Percentiles rank a stretch among this genome's conserved stretches.
Conservation (phyloP, 192 early-diverging fungal genomes). For the Linnemannia schmuckeri region DNA sequence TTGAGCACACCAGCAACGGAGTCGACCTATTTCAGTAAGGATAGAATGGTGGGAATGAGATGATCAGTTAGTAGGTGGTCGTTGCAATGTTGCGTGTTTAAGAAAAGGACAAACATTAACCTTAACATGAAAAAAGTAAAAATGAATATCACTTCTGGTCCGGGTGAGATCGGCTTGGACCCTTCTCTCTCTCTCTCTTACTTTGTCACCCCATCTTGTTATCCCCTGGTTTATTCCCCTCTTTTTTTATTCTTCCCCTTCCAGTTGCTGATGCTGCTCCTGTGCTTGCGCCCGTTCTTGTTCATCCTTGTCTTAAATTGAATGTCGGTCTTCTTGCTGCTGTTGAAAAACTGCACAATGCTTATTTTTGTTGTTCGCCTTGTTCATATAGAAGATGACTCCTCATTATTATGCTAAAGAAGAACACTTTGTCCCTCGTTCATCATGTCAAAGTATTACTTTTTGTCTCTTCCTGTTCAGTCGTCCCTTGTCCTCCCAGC, state of each 20-base stretch:
- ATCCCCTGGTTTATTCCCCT: neutral
- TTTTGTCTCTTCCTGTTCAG: neutral
- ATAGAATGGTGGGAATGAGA: neutral
- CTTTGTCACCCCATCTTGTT: neutral
- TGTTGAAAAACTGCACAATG: neutral
- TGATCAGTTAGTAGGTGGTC: conserved; percentile 2
- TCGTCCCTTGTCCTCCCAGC: neutral
- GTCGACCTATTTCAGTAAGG: conserved; percentile 72
- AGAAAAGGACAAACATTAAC: conserved; percentile 5
- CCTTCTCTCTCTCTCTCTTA: neutral
- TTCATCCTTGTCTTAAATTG: neutral
- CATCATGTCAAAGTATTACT: neutral
- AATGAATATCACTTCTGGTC: neutral
- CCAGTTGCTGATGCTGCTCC: neutral
- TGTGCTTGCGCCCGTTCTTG: neutral
- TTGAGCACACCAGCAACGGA: conserved; percentile 85
- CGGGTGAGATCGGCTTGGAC: neutral
- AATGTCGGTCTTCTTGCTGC: neutral
- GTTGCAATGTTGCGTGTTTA: neutral
- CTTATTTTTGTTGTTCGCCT: neutral
- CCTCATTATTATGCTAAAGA: neutral
- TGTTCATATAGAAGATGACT: neutral
- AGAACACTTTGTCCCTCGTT: neutral
- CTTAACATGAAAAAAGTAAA: conserved; percentile 14
- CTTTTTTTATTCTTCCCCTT: neutral